Percentiles rank a stretch among this genome's conserved stretches.
phyloP scores from a whole-genome alignment of 495 filamentous ascomycete genomes.

The Xylaria longipes region DNA sequence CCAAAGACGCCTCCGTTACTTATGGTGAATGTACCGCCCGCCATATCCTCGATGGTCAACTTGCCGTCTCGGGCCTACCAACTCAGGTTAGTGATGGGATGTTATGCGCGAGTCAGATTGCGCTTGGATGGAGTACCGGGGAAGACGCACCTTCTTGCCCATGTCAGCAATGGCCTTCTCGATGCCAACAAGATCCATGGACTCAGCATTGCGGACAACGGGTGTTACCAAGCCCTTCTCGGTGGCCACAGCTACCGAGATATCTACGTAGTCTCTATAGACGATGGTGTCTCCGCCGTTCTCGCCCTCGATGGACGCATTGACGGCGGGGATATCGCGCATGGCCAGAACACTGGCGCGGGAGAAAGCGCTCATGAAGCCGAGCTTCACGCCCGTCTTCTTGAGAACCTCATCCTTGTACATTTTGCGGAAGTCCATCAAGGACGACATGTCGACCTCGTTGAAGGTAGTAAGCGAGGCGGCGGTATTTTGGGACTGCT shows the following conservation, averaged over 20 bases:
- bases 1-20: conserved; percentile 83
- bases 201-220: conserved; percentile 91
- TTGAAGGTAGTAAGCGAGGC: conserved; percentile 98
- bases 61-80: conserved; percentile 88
- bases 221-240: conserved; percentile 98
- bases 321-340: conserved; percentile 93
- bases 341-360: conserved; percentile 91
- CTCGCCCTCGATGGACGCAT: conserved; percentile 95
- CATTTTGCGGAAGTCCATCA: conserved; percentile 95
- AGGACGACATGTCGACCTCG: conserved; percentile 97
- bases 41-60: conserved; percentile 99
- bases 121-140: neutral
- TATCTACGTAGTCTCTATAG: conserved; percentile 96
- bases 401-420: conserved; percentile 97
- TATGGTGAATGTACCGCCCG: conserved; percentile 97
- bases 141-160: conserved; percentile 79
- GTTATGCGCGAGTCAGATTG: neutral
- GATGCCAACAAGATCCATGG: conserved; percentile 84
- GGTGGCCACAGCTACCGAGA: conserved; percentile 95
- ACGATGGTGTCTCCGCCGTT: conserved; percentile 97
- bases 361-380: conserved; percentile 98
- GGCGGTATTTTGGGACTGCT: conserved; percentile 98
- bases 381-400: conserved; percentile 96
- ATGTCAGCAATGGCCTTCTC: conserved; percentile 92
- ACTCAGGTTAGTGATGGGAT: conserved; percentile 30